Base-by-base conservation (phyloP, 768 basidiomycete genomes). In the Nevesoporus exiguus region DNA sequence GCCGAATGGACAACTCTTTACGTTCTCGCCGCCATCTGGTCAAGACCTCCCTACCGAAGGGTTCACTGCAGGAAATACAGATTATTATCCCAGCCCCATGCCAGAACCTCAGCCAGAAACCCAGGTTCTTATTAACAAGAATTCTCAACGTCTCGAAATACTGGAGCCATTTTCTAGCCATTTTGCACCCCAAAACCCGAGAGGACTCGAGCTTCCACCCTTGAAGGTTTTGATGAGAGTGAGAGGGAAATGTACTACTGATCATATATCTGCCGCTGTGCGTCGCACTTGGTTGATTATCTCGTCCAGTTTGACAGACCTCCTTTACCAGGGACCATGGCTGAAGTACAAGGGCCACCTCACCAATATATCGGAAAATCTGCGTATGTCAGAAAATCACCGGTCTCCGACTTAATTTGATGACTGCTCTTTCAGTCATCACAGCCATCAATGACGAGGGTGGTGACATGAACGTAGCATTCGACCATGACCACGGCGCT, bases 341-440 rank as follows among this genome's bases (percentile, higher is more conserved):
- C 75, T 99, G 60, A 98, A 98, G 76, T 99, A 96, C 77, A 98
- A 98, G 70, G 97, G 92, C 0, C 95, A 98, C 74, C 76, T 98
- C 37, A 88, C 88, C 30, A 98, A 98, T 68, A 97, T 98, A 56
- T 93, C 95, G 4, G 93, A 98, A 73, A 98, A 98, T 70, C 82
- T 95, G 10, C 73, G 93, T 93, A 66, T 65, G 90, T 80, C 33
- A 52, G 15, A 19, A 46, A 29, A 37, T 41, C 30, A 51, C 7
- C 15, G 8, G 31, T 30, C 30, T 45, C 29, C 31, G 15, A 51
- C 37, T 47, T 10, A 37, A 31, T 19, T 29, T 57, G 27, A 60
- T 52, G 29, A 60, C 37, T 21, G 31, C 45, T 50, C 54, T 56
- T 56, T 36, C 55, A 93, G 91, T 97, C 55, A 96, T 97, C 62